A percentile compares a stretch with the other conserved stretches of the same genome.
Conservation (phyloP, 441 rosid species). For the Melastoma candidum region DNA sequence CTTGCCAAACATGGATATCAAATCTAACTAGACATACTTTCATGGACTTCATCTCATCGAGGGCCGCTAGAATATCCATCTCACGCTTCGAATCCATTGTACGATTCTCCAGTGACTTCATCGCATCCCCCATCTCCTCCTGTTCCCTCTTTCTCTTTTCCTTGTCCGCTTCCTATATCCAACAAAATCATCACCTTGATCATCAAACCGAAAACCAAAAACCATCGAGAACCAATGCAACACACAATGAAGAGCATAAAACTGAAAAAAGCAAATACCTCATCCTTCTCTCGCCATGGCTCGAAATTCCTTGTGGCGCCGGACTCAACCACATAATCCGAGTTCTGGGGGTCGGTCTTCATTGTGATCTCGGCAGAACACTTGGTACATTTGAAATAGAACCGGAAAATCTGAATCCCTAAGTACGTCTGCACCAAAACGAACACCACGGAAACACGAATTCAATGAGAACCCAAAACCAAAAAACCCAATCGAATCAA, state of each 20-base stretch:
- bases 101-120: constrained; percentile 84
- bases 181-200: neutral
- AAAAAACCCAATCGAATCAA: no score
- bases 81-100: constrained; percentile 82
- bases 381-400: constrained; percentile 20
- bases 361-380: constrained; percentile 80
- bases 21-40: constrained; percentile 28
- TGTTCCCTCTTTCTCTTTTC: constrained; percentile 48
- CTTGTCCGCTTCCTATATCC: constrained; percentile 37
- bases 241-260: no score
- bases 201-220: constrained; percentile 6
- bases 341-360: constrained; percentile 78
- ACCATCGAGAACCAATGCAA: no score
- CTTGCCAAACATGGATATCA: no score
- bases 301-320: constrained; percentile 79
- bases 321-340: constrained; percentile 70
- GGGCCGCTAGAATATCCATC: constrained; percentile 85
- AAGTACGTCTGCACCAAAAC: constrained; percentile 23
- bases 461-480: no score
- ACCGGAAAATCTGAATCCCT: constrained; percentile 38
- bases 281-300: constrained; percentile 88
- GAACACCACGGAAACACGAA: no score
- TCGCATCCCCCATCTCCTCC: constrained; percentile 88
- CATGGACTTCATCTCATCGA: constrained; percentile 91
- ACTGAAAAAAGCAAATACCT: constrained; percentile 21